A percentile compares a stretch with the other conserved stretches of the same genome.
Conservation (phyloP, 1,139 yeast species). For the Zygoascus meyerae region DNA sequence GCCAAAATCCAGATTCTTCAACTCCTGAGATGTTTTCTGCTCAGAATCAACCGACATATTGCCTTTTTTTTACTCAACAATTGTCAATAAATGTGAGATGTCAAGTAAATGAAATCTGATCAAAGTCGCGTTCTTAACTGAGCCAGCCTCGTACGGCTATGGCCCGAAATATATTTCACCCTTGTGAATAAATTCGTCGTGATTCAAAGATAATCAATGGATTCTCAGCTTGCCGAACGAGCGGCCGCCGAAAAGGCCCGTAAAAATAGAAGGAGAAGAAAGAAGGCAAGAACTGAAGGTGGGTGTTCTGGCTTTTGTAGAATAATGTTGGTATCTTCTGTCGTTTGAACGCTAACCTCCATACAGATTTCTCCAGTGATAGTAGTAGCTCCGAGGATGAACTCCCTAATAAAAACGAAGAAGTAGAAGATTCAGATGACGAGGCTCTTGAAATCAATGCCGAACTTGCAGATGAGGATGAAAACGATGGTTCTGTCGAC, state of each 20-base stretch:
- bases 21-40: conserved; percentile 1
- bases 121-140: background rate
- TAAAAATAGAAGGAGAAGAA: conserved; percentile 27
- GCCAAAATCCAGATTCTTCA: conserved; percentile 8
- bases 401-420: conserved; percentile 8
- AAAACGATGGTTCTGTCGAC: conserved; percentile 5
- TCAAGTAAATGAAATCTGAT: background rate
- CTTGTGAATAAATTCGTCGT: too few relatives aligned
- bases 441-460: conserved; percentile 12
- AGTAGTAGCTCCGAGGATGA: conserved; percentile 10
- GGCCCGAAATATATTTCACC: background rate
- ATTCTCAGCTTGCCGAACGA: conserved; percentile 2
- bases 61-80: background rate
- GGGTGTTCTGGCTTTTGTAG: conserved; percentile 8
- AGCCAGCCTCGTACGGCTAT: background rate
- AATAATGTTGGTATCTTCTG: background rate
- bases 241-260: conserved; percentile 11
- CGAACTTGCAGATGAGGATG: conserved; percentile 8
- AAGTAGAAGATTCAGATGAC: conserved; percentile 14
- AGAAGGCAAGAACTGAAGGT: conserved; percentile 33
- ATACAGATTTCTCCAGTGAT: conserved; percentile 28
- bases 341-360: conserved; percentile 8
- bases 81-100: background rate
- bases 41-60: background rate
- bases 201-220: background rate